phyloP scores from a whole-genome alignment of 2,329 filamentous ascomycete genomes.

The Neophaeococcomyces mojaviensis region DNA sequence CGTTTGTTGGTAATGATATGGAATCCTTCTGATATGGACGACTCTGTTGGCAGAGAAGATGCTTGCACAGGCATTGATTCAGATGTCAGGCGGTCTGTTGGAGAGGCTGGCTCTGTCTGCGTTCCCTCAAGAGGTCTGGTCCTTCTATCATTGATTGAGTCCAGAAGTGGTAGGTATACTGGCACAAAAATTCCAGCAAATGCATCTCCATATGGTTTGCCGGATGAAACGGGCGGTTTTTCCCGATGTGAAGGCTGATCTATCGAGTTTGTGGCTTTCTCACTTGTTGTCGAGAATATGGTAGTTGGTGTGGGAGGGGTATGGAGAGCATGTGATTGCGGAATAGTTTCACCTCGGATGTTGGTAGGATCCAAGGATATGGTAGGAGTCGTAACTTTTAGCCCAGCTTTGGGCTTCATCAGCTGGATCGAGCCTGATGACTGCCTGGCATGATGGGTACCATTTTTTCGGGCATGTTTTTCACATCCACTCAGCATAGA shows the following conservation, averaged over 20 bases:
- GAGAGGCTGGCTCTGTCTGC: conserved; percentile 7
- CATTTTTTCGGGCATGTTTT: not conserved
- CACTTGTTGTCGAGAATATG: not conserved
- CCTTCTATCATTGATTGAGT: conserved; percentile 3
- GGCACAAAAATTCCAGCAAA: conserved; percentile 21
- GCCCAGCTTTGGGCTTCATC: conserved; percentile 1
- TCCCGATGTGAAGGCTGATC: not conserved
- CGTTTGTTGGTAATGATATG: conserved; percentile 2
- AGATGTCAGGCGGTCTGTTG: not conserved
- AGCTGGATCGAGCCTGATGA: conserved; percentile 3
- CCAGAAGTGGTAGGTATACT: conserved; percentile 19
- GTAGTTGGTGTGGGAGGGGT: conserved; percentile 12
- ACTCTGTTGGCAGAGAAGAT: conserved; percentile 4
- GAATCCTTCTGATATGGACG: not conserved
- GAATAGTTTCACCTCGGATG: conserved; percentile 17
- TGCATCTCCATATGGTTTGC: conserved; percentile 11
- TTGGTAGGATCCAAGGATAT: conserved; percentile 19
- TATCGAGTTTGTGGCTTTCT: not conserved
- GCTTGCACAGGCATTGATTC: not conserved
- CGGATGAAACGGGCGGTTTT: conserved; percentile 11
- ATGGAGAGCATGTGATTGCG: conserved; percentile 7
- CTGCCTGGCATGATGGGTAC: not conserved
- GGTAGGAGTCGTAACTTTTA: conserved; percentile 12
- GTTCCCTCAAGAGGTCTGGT: not conserved
- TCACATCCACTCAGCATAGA: conserved; percentile 2